Evolutionary conservation across 306 rosid genomes (phyloP).

Genomic region (Ziziphus jujuba): DNA sequence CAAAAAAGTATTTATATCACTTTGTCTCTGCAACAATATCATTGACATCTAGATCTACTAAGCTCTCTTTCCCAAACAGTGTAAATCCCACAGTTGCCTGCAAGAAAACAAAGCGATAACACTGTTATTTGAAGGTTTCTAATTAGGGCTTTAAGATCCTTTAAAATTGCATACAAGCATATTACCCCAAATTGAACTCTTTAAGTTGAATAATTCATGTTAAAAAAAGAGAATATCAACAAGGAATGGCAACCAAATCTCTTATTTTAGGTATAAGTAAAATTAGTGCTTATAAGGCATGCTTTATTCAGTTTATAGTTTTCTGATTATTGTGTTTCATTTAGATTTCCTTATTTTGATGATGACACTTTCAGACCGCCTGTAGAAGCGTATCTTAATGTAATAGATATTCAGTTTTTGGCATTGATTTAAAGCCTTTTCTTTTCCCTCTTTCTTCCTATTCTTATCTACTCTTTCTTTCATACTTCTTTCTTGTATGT

Average conservation of each 20-base stretch:
- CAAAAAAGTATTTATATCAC: slow-evolving; percentile 25
- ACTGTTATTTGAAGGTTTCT: not conserved
- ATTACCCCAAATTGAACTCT: slow-evolving; percentile 17
- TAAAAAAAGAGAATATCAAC: not conserved
- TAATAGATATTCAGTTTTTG: not conserved
- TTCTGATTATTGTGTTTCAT: not conserved
- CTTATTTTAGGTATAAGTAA: not conserved
- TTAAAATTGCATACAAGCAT: slow-evolving; percentile 9
- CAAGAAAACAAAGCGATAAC: slow-evolving; percentile 36
- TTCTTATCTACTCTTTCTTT: not conserved
- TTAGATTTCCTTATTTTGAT: not conserved
- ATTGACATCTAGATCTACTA: slow-evolving; percentile 57
- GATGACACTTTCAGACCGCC: not conserved
- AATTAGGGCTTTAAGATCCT: slow-evolving; percentile 8
- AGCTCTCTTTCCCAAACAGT: slow-evolving; percentile 87
- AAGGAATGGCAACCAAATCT: not conserved
- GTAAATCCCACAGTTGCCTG: slow-evolving; percentile 87
- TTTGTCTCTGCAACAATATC: slow-evolving; percentile 56
- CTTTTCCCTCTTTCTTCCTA: not conserved
- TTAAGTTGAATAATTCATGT: not conserved
- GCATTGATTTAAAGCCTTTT: not conserved
- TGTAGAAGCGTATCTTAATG: not conserved
- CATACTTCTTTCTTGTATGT: slow-evolving; percentile 15
- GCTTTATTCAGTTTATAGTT: not conserved
- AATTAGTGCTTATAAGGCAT: not conserved